Evolutionary conservation across 2,329 filamentous ascomycete species (phyloP), one percentile per base, ranked within the genome.

Genomic region (Diaporthe ampelina): DNA sequence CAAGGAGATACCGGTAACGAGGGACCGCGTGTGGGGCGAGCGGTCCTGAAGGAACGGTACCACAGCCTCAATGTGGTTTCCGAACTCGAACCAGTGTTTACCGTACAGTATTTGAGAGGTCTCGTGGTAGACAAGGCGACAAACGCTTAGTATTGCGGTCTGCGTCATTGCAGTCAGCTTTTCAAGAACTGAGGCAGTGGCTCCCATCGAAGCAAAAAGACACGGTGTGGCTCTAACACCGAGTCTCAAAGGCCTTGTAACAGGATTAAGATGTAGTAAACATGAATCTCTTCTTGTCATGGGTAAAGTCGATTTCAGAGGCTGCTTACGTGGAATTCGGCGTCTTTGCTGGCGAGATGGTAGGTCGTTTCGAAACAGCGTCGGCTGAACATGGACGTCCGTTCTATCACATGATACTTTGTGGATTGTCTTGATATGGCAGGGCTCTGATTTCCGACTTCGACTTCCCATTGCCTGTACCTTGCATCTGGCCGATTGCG

Each of bases 81-180:
- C 88, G 79, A 93, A 93, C 78, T 89, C 87, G 80, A 92, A 92
- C 0, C 83, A 83, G 79, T 91, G 89, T 72, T 80, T 83, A 10
- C 83, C 84, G 80, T 92, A 93, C 4, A 93, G 82, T 21, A 90
- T 79, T 73, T 88, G 84, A 5, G 87, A 82, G n/a, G 88, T 87
- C 79, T 92, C 91, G 74, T 85, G 82, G 79, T 91, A 84, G 68
- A 91, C 83, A 71, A 84, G 84, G 54, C 83, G 83, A 78, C 84
- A 87, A 26, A 83, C 84, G 67, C 81, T 78, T 85, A 90, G 82
- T 77, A 89, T 83, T 68, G 86, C 78, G 40, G 84, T 79, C 45
- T 48, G 17, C 7, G n/a, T 19, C 45, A 21, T 48, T 21, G 19
- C 6, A 48, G 45, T 48, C 45, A 48, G 45, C 45, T 48, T 21